phyloP scores from a whole-genome alignment of 345 rosid species.

The Salix udensis region DNA sequence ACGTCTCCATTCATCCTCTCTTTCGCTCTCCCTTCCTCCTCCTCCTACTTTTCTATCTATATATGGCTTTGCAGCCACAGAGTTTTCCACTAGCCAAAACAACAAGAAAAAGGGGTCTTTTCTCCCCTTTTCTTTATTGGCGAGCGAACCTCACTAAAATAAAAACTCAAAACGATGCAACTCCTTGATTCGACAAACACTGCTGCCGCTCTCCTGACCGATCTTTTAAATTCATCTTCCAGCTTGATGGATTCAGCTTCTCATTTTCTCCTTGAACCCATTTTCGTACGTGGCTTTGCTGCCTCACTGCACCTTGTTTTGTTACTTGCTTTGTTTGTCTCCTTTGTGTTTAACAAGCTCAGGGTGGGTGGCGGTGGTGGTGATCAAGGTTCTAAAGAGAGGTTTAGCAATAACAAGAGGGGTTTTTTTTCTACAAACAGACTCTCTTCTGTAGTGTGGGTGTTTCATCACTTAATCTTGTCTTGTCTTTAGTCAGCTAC shows the following conservation, averaged over 20 bases:
- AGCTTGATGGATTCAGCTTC: conserved; percentile 21
- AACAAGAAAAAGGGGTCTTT: no score
- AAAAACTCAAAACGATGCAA: conserved; percentile 23
- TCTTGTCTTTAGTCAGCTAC: conserved; percentile 47
- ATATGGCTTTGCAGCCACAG: not conserved
- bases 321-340: conserved; percentile 33
- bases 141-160: not conserved
- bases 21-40: conserved; percentile 9
- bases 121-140: not conserved
- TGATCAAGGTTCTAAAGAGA: conserved; percentile 20
- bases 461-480: conserved; percentile 48
- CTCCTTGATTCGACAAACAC: conserved; percentile 20
- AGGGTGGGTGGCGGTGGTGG: conserved; percentile 18
- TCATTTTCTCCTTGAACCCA: conserved; percentile 36
- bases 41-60: not conserved
- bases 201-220: conserved; percentile 21
- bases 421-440: conserved; percentile 30
- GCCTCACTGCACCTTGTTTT: conserved; percentile 40
- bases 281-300: conserved; percentile 41
- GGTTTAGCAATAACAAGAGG: conserved; percentile 4
- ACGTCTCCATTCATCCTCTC: conserved; percentile 11
- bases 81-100: no score
- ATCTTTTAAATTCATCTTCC: conserved; percentile 5
- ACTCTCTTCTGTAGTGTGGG: conserved; percentile 50
- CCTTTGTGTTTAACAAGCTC: conserved; percentile 34